Evolutionary conservation across 495 filamentous ascomycete genomes (phyloP), one percentile per base, ranked within the genome.

Genomic region (Hyaloscypha hepaticicola): DNA sequence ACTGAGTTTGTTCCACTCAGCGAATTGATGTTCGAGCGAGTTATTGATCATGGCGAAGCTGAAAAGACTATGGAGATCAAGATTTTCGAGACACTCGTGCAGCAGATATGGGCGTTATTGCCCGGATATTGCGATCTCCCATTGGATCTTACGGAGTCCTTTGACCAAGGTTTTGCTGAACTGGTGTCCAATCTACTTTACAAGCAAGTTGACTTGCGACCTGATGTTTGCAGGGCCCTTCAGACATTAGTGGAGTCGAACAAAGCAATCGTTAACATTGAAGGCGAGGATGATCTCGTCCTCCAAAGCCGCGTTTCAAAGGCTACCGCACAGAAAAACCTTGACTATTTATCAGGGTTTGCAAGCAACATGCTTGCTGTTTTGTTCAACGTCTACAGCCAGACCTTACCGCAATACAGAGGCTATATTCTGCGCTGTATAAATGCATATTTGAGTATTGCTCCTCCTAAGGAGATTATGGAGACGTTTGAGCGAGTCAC

Each of bases 341-440:
- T 98, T 45, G 79, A 84, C 25, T 88, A 96, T 74, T 80, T 99
- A 11, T 85, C 90, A 5, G 72, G 74, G 4, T 93, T 96, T 74
- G 83, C 94, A 8, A 87, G 89, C 56, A 97, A 99, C 66, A 73
- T 98, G 68, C 83, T 99, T 28, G 92, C 95, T 2, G 95, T 98
- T 2, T 81, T 99, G 48, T 98, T 98, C 81, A 99, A 99, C 72
- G 94, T 98, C 27, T 99, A 98, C 78, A 96, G 89, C 72, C 88
- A 96, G 72, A 98, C 96, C 1, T 80, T 98, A 24, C 95, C 96
- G 1, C 92, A 97, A 72, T 92, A 91, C 72, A 82, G 95, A 65
- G 92, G 93, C 1, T 90, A 87, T 34, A 93, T 99, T 58, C 80
- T 99, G 26, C 87, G 91, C 71, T 97, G 93, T 69, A 93, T 98